A percentile compares a stretch with the other conserved stretches of the same genome.
Conservation (phyloP, 2,329 filamentous ascomycete genomes). For the Cladosporium phlei region DNA sequence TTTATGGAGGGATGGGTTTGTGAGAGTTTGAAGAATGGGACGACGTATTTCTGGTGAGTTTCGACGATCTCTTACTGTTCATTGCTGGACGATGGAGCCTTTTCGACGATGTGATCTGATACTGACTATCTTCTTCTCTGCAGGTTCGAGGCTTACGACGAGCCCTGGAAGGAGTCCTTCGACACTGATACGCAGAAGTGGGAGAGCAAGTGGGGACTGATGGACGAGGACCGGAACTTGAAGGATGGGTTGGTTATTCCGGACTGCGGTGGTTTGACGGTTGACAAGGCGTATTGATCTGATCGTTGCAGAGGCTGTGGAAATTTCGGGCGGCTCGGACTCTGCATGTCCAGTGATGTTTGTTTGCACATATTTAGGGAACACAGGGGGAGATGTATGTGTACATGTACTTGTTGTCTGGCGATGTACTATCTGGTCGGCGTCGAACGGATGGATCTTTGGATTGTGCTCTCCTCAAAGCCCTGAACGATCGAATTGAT, state of each 20-base stretch:
- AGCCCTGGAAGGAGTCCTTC: slow-evolving; percentile 84
- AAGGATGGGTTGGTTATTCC: slow-evolving; percentile 83
- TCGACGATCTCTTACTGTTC: not conserved
- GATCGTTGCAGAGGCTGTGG: too few species aligned
- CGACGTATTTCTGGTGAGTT: slow-evolving; percentile 83
- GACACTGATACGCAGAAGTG: slow-evolving; percentile 63
- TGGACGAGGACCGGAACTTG: slow-evolving; percentile 78
- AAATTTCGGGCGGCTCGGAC: too few species aligned
- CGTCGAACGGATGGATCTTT: too few species aligned
- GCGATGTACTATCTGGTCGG: too few species aligned
- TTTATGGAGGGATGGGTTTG: slow-evolving; percentile 87
- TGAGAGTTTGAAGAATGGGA: slow-evolving; percentile 70
- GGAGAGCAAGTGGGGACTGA: slow-evolving; percentile 90
- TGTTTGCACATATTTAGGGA: too few species aligned
- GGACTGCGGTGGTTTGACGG: slow-evolving; percentile 71
- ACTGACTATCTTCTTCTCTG: slow-evolving; percentile 1
- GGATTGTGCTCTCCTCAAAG: too few species aligned
- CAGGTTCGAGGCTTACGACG: slow-evolving; percentile 88
- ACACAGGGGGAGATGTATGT: too few species aligned
- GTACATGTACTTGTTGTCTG: too few species aligned
- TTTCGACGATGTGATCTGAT: not conserved
- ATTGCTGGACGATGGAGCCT: too few species aligned
- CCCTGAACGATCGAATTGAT: too few species aligned
- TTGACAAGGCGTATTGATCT: slow-evolving; percentile 21
- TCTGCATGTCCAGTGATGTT: too few species aligned